Conservation (phyloP, 208 protist genomes). For the Herpetomonas samuelpessoai region DNA sequence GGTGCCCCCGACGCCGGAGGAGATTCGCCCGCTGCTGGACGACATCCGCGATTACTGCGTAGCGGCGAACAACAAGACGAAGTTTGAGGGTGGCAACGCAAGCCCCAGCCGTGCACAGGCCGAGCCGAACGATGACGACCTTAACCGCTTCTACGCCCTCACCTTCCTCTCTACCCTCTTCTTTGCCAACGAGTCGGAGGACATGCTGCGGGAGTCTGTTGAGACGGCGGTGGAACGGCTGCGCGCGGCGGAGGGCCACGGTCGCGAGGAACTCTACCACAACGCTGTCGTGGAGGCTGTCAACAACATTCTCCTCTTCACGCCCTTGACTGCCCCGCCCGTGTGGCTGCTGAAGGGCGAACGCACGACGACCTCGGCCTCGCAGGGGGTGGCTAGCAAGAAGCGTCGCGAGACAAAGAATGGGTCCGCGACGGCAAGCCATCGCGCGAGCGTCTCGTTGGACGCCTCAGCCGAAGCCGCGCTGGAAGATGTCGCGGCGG, state of each 20-base stretch:
- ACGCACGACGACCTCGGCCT: slow-evolving; percentile 1
- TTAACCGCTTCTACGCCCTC: slow-evolving; percentile 27
- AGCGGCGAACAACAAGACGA: slow-evolving; percentile 13
- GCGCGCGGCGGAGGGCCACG: slow-evolving; percentile 23
- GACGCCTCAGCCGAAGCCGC: background rate
- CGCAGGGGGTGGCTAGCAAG: background rate
- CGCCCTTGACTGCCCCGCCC: slow-evolving; percentile 24
- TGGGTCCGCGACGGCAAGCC: background rate
- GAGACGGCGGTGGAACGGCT: slow-evolving; percentile 24
- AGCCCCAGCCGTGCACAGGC: background rate
- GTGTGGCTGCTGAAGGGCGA: background rate
- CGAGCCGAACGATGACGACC: slow-evolving; percentile 16
- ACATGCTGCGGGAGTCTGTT: slow-evolving; percentile 20
- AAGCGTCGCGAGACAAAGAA: background rate
- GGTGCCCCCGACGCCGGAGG: background rate
- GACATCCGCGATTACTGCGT: slow-evolving; percentile 27
- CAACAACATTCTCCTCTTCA: slow-evolving; percentile 43
- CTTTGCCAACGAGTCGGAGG: slow-evolving; percentile 22
- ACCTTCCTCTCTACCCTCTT: slow-evolving; percentile 26
- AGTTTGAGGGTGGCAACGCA: slow-evolving; percentile 11
- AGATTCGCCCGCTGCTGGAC: slow-evolving; percentile 25
- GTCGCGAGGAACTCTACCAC: slow-evolving; percentile 28
- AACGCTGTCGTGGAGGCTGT: slow-evolving; percentile 30
- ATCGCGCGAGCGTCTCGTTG: background rate
- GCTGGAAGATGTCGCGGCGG: background rate